phyloP scores from a whole-genome alignment of 441 rosid genomes.

The Populus hybrid region DNA sequence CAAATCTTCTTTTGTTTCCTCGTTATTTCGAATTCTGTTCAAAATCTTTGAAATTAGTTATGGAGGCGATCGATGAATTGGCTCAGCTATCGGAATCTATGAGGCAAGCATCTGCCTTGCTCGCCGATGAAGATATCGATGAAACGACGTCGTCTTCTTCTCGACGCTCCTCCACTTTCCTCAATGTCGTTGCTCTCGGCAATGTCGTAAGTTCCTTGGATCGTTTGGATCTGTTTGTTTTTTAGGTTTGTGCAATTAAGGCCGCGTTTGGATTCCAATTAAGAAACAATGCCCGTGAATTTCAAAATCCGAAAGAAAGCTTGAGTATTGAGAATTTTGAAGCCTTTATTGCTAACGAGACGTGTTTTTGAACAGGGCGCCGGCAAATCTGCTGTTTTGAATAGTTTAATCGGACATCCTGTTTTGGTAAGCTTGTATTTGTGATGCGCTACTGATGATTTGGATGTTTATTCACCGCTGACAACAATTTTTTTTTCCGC shows the following conservation, averaged over 20 bases:
- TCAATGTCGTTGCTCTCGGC: conserved; percentile 80
- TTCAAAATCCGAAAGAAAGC: not conserved
- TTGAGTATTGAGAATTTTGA: not conserved
- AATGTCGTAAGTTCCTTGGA: conserved; percentile 62
- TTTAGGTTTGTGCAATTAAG: not conserved
- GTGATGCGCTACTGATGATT: not conserved
- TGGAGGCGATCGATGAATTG: conserved; percentile 97
- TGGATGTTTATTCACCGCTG: not conserved
- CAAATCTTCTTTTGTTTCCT: not conserved
- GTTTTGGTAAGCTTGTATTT: conserved; percentile 57
- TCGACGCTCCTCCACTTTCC: conserved; percentile 61
- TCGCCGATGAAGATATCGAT: conserved; percentile 86
- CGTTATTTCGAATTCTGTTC: not conserved
- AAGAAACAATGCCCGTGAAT: not conserved
- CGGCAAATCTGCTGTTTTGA: conserved; percentile 89
- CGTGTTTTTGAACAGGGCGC: conserved; percentile 57
- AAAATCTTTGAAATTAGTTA: conserved; percentile 7
- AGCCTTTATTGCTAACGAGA: not conserved
- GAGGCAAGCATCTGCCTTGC: conserved; percentile 73
- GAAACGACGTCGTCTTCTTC: conserved; percentile 49
- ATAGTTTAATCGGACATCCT: conserved; percentile 94
- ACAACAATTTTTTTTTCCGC: conserved; percentile 16
- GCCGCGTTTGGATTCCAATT: not conserved
- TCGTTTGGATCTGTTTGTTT: conserved; percentile 32
- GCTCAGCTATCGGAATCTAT: conserved; percentile 74